phyloP scores from a whole-genome alignment of 2,329 filamentous ascomycete species.

The Dactylellina leptospora region DNA sequence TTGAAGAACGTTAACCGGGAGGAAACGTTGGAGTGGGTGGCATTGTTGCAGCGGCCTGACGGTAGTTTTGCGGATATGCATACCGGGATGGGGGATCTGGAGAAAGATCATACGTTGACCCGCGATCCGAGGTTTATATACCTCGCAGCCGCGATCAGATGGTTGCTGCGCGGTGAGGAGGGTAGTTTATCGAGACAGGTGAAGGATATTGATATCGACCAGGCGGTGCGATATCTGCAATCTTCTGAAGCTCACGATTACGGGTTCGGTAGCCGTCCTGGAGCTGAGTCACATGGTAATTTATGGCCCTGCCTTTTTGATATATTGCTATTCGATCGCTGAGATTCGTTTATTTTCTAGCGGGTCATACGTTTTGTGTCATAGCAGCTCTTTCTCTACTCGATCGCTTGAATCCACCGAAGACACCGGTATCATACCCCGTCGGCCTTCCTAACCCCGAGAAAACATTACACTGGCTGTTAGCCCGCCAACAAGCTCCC shows the following conservation, averaged over 20 bases:
- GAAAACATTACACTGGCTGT: conserved; percentile 67
- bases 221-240: conserved; percentile 75
- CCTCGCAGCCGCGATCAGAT: conserved; percentile 80
- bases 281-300: conserved; percentile 83
- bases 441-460: conserved; percentile 62
- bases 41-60: conserved; percentile 77
- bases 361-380: conserved; percentile 90
- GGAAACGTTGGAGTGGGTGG: conserved; percentile 77
- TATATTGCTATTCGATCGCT: not conserved
- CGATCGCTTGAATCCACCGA: conserved; percentile 66
- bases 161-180: conserved; percentile 72
- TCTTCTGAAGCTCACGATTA: conserved; percentile 79
- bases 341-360: conserved; percentile 61
- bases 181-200: conserved; percentile 64
- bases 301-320: conserved; percentile 50
- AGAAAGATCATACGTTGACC: conserved; percentile 74
- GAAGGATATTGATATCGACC: conserved; percentile 77
- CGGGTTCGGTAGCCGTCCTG: conserved; percentile 79
- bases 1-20: conserved; percentile 73
- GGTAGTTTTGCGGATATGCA: conserved; percentile 84
- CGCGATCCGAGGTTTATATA: conserved; percentile 89
- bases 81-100: conserved; percentile 64
- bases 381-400: conserved; percentile 80
- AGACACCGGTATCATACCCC: conserved; percentile 56
- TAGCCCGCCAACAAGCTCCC: conserved; percentile 66